Percentiles rank a stretch among this genome's conserved stretches.
phyloP scores from a whole-genome alignment of 2,329 filamentous ascomycete species.

The Mollisia scopiformis region DNA sequence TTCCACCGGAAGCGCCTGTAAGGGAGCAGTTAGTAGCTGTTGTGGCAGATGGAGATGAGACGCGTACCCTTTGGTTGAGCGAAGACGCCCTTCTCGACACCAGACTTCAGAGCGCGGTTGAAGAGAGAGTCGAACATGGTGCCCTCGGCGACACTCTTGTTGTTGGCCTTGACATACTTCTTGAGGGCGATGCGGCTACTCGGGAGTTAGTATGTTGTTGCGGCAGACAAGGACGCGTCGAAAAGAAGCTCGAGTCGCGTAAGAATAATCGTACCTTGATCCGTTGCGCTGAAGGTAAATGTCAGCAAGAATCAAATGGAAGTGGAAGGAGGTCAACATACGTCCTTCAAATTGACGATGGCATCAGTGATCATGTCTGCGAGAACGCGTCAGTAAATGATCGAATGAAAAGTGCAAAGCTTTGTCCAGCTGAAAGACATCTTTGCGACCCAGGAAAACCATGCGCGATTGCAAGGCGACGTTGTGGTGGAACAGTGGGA shows the following conservation, averaged over 20 bases:
- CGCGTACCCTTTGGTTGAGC: constrained; percentile 71
- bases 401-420: constrained; percentile 23
- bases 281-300: constrained; percentile 33
- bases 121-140: constrained; percentile 67
- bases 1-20: constrained; percentile 67
- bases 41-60: constrained; percentile 1
- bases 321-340: constrained; percentile 23
- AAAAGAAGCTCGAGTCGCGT: constrained; percentile 6
- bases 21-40: constrained; percentile 30
- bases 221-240: constrained; percentile 30
- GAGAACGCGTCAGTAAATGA: constrained; percentile 27
- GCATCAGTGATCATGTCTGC: constrained; percentile 39
- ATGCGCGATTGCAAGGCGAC: constrained; percentile 45
- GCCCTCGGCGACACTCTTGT: constrained; percentile 61
- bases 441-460: constrained; percentile 51
- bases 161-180: constrained; percentile 76
- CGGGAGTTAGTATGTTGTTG: constrained; percentile 21
- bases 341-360: constrained; percentile 38
- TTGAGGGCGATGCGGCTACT: constrained; percentile 67
- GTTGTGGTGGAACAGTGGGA: constrained; percentile 42
- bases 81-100: constrained; percentile 71
- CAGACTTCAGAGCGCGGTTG: constrained; percentile 69
- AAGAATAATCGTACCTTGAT: constrained; percentile 33
- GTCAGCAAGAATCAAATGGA: constrained; percentile 16
- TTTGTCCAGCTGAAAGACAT: constrained; percentile 52